Base-by-base conservation (phyloP, 164 flowering plant species). In the Vitis rupestris region DNA sequence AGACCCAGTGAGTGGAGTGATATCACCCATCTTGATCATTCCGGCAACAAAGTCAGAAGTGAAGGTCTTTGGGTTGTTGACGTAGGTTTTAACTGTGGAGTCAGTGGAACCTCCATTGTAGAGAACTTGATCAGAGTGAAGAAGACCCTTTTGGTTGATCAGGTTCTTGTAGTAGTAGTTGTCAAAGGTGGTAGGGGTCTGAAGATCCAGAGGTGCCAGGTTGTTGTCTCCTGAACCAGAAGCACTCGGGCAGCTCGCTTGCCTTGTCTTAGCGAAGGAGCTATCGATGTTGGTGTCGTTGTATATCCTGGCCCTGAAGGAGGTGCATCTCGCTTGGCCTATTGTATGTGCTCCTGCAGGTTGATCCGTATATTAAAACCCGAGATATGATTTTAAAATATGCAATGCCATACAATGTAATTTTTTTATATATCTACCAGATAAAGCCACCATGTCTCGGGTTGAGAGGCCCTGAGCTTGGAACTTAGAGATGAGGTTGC, bases 401-500 rank as follows among this genome's bases (percentile, higher is more conserved):
- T 23, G 27, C 27, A 23, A 23, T 23, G 27, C 2, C 27, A 23
- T 37, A 4, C 44, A 0, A 37, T 37, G 4, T 37, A 2, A 37
- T 37, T 63, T 48, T 50, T 58, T 8, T 8, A 19, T 13, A 14
- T 2, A 29, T 9, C 14, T 69, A 82, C 87, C 86, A 55, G 85
- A 75, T 56, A 84, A 68, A 10, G 77, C 84, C 63, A 86, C 88
- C 84, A 86, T 17, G 71, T 87, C 91, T 48, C 65, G 74, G 16
- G 74, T 14, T 14, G 84, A 77, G 66, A 87, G 84, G 12, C 88
- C 90, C 17, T 17, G 44, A 48, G 74, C 72, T 62, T 48, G 29
- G 79, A 80, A 87, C 8, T 73, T 68, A 9, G 60, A 55, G 61
- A 79, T 78, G 73, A 87, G 87, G 0, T 60, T 51, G 53, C 17